A percentile compares a stretch with the other conserved stretches of the same genome.
Conservation (phyloP, 2,329 filamentous ascomycete genomes). For the Epichloe typhina region DNA sequence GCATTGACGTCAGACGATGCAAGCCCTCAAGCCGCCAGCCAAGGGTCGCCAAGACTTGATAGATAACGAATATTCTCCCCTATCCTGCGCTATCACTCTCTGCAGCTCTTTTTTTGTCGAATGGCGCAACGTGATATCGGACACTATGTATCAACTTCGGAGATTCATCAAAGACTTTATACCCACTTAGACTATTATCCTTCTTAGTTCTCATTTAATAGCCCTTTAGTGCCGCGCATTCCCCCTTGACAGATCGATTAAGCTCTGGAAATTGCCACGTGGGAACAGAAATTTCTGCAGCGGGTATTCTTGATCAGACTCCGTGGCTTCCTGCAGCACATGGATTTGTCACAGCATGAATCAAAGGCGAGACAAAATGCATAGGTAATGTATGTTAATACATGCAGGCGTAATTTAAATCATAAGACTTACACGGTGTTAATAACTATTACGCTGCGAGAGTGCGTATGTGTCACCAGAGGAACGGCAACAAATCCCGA, state of each 20-base stretch:
- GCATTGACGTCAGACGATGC: neutral
- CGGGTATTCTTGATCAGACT: no score
- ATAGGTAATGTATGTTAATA: constrained; percentile 4
- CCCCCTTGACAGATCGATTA: no score
- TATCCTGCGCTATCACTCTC: neutral
- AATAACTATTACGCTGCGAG: neutral
- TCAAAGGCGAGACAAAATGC: neutral
- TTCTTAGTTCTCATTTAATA: neutral
- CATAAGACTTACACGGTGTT: constrained; percentile 3
- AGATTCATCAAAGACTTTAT: neutral
- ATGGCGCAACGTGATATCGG: neutral
- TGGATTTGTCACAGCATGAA: neutral
- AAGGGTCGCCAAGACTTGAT: neutral
- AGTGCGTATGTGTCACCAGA: neutral
- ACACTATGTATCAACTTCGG: neutral
- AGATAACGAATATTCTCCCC: neutral
- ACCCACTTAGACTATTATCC: neutral
- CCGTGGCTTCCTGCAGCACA: neutral
- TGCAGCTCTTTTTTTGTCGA: neutral
- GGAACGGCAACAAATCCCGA: neutral
- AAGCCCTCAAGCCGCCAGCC: neutral
- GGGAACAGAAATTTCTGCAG: neutral
- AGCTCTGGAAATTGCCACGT: no score
- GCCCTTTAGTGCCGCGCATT: neutral
- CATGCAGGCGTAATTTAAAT: constrained; percentile 7